Evolutionary conservation across 2,329 filamentous ascomycete genomes (phyloP).

Genomic region (Parasarocladium wereldwijsianum): DNA sequence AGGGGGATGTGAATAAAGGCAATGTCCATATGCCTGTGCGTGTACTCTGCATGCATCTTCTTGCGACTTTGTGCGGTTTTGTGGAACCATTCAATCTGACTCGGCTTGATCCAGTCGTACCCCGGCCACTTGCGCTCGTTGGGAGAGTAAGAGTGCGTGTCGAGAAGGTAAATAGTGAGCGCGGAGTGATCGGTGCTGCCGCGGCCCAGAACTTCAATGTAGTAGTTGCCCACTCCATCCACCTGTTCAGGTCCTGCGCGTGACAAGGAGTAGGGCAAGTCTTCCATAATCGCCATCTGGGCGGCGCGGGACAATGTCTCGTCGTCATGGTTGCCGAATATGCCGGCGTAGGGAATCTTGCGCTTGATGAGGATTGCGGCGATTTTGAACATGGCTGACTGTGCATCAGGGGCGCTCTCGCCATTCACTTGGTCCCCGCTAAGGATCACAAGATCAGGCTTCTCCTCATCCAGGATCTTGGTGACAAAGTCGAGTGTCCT

Average conservation of each 20-base stretch:
- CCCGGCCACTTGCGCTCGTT: constrained; percentile 80
- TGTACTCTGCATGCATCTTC: constrained; percentile 68
- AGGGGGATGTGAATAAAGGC: constrained; percentile 96
- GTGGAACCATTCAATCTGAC: constrained; percentile 90
- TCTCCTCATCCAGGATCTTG: constrained; percentile 76
- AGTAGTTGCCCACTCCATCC: constrained; percentile 89
- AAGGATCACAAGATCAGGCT: constrained; percentile 80
- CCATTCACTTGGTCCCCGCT: constrained; percentile 95
- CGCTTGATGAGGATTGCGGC: constrained; percentile 70
- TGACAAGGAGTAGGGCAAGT: constrained; percentile 81
- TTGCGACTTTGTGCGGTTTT: constrained; percentile 60
- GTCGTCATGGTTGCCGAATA: constrained; percentile 97
- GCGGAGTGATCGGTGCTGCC: constrained; percentile 74
- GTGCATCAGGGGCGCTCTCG: constrained; percentile 78
- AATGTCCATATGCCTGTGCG: constrained; percentile 85
- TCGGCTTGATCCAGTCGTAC: constrained; percentile 94
- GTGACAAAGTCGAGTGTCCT: constrained; percentile 82
- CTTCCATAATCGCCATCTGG: constrained; percentile 77
- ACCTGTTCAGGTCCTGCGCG: constrained; percentile 67
- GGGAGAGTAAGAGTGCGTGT: constrained; percentile 83
- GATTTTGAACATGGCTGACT: constrained; percentile 89
- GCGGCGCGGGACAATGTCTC: constrained; percentile 65
- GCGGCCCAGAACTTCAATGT: constrained; percentile 74
- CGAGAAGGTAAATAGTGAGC: constrained; percentile 84
- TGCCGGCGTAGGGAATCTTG: constrained; percentile 82